Base-by-base conservation (phyloP, 176 grass and related monocot genomes). In the Areca catechu region DNA sequence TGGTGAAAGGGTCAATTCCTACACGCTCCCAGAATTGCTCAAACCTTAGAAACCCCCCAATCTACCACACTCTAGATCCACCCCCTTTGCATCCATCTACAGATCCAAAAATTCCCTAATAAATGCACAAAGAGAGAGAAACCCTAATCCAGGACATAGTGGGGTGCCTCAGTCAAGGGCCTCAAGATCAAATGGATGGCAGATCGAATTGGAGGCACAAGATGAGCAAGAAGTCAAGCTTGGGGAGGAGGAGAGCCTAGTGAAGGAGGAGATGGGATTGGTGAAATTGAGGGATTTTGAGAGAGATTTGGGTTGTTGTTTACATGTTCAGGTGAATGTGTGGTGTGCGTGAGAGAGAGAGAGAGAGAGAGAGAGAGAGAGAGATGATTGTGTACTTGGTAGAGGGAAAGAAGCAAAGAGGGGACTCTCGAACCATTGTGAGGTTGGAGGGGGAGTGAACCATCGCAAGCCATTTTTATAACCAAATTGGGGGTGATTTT, bases 301-400 rank as follows among this genome's bases (percentile, higher is more conserved):
- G 49, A 56, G 1, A 53, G 52, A 79, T 65, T 73, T 61, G 16
- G 57, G 56, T 43, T 2, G 9, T 29, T 51, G 56, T 56, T 61
- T 30, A 54, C 65, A 66, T 67, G 67, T 72, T 82, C 65, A 55
- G 70, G 55, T 55, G 84, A 59, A 76, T 55, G 54, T n/a, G n/a
- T n/a, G n/a, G n/a, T n/a, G n/a, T n/a, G n/a, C n/a, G n/a, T n/a
- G n/a, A 50, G 51, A 28, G 34, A 66, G 64, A 58, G 37, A 18
- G 71, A 61, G 54, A 73, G 50, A 50, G 51, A 28, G 34, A 66
- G 64, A 58, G 37, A 18, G 71, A 61, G 54, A 73, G 50, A n/a
- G 62, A 43, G 34, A 29, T 29, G 27, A 5, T 29, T 1, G 43
- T 24, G 58, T 76, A 47, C 70, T 73, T 22, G 81, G 67, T 37